Conservation (phyloP, 768 basidiomycete species). For the Tulasnella sp. region DNA sequence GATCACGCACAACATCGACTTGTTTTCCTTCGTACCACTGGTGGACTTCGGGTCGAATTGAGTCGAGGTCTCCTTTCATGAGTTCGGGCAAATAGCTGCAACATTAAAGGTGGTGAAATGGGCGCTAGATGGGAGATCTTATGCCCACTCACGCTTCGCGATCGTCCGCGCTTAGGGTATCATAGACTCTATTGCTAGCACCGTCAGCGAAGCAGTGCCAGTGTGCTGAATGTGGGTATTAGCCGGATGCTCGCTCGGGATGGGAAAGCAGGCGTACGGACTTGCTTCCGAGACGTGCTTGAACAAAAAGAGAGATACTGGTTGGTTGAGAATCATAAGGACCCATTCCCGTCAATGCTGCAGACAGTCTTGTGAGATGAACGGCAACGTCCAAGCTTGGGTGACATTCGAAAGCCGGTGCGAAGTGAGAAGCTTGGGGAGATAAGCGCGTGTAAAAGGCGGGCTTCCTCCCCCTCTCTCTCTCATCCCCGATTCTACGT, state of each 20-base stretch:
- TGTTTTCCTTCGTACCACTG: conserved; percentile 59
- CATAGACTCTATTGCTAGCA: conserved; percentile 79
- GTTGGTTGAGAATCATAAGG: conserved; percentile 87
- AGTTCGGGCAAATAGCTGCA: conserved; percentile 73
- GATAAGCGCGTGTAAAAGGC: conserved; percentile 3
- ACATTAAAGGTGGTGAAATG: background rate
- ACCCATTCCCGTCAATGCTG: conserved; percentile 39
- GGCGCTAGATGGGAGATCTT: background rate
- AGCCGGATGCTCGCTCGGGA: conserved; percentile 20
- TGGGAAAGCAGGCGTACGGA: conserved; percentile 31
- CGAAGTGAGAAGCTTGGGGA: conserved; percentile 14
- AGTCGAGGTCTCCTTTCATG: conserved; percentile 94
- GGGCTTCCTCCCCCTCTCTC: conserved; percentile 13
- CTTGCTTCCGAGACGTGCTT: conserved; percentile 51
- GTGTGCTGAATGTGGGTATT: conserved; percentile 27
- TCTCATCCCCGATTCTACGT: background rate
- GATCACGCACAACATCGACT: conserved; percentile 67
- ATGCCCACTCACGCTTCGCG: background rate
- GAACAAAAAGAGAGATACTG: conserved; percentile 65
- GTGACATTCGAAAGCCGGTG: background rate
- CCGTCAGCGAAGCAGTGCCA: conserved; percentile 80
- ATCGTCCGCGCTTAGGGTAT: conserved; percentile 40
- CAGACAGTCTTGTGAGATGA: background rate
- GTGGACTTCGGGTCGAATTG: conserved; percentile 69
- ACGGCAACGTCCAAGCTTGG: conserved; percentile 13